These are phyloP conservation scores for Pseudogymnoascus sp. DNA, from an alignment of 2,329 filamentous ascomycete species.

Conservation along the genomic window DNA sequence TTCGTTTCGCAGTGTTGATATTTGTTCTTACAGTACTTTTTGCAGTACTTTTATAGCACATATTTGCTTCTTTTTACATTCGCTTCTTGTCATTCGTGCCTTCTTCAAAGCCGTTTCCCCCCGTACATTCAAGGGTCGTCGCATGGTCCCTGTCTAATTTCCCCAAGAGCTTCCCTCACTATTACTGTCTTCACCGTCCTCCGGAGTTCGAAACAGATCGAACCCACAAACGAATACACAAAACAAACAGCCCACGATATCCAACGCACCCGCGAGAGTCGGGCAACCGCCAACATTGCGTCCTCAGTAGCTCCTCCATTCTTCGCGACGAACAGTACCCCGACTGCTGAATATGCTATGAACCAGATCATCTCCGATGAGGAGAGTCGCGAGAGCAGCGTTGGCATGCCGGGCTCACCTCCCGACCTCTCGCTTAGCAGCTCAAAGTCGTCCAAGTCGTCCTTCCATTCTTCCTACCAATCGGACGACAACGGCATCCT, in stretches of 20 bases:
- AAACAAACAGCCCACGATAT: neutral
- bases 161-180: neutral
- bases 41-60: slow-evolving; percentile 8
- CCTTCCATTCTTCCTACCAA: slow-evolving; percentile 70
- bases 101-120: neutral
- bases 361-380: slow-evolving; percentile 11
- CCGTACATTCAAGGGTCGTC: neutral
- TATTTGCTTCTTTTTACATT: neutral
- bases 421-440: slow-evolving; percentile 61
- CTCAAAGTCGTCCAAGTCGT: slow-evolving; percentile 87
- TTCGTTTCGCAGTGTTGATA: slow-evolving; percentile 9
- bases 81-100: neutral
- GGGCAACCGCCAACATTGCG: slow-evolving; percentile 8
- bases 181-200: neutral
- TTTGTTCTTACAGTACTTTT: slow-evolving; percentile 1
- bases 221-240: neutral
- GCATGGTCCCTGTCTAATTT: slow-evolving; percentile 8
- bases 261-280: neutral
- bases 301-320: slow-evolving; percentile 3
- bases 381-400: slow-evolving; percentile 26
- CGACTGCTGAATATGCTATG: slow-evolving; percentile 7
- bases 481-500: slow-evolving; percentile 63
- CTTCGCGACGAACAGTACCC: neutral
- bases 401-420: slow-evolving; percentile 52
- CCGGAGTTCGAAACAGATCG: neutral